Evolutionary conservation across 1,284 basidiomycete species (phyloP).

Genomic region (Cryptococcus hybrid): DNA sequence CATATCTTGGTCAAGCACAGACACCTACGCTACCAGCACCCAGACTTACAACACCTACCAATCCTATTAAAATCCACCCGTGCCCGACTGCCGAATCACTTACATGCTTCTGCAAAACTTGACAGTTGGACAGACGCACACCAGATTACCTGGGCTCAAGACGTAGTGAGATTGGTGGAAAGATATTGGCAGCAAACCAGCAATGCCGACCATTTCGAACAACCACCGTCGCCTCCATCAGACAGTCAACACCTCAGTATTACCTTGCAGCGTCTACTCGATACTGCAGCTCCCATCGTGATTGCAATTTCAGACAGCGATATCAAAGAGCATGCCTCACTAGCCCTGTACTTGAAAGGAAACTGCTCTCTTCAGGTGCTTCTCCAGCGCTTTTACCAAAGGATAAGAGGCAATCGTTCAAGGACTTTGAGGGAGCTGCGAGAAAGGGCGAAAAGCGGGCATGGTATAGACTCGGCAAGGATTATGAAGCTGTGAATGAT

Average conservation of each 20-base stretch:
- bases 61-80: conserved; percentile 13
- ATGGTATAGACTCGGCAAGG: conserved; percentile 86
- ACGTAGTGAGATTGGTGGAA: conserved; percentile 36
- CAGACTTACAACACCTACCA: background rate
- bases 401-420: conserved; percentile 77
- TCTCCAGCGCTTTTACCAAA: conserved; percentile 61
- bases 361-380: conserved; percentile 35
- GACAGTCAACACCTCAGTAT: conserved; percentile 7
- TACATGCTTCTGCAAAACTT: conserved; percentile 11
- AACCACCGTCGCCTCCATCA: conserved; percentile 3
- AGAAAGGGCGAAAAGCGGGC: conserved; percentile 66
- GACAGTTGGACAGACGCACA: conserved; percentile 22
- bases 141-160: conserved; percentile 33
- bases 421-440: conserved; percentile 80
- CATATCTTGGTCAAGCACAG: background rate
- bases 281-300: conserved; percentile 29
- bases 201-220: conserved; percentile 14
- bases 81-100: conserved; percentile 24
- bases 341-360: conserved; percentile 40
- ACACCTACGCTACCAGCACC: background rate
- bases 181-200: conserved; percentile 17
- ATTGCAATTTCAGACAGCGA: conserved; percentile 24
- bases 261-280: conserved; percentile 16
- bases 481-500: conserved; percentile 87
- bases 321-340: conserved; percentile 9